Conservation (phyloP, 1,139 yeast species). For the Hansenula sp. region DNA sequence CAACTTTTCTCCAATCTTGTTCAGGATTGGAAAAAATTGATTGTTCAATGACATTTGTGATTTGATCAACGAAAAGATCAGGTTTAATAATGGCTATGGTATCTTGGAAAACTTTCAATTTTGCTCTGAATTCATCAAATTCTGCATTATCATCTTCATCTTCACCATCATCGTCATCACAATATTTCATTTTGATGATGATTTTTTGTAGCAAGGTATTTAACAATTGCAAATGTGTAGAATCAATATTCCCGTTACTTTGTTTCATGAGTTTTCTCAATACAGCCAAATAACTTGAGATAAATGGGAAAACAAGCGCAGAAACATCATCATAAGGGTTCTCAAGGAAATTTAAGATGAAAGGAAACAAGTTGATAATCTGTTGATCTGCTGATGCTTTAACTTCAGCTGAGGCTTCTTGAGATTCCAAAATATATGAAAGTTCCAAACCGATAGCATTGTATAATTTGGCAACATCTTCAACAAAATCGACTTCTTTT, state of each 20-base stretch:
- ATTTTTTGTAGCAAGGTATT: slow-evolving; percentile 63
- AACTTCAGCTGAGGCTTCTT: slow-evolving; percentile 24
- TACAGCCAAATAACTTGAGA: slow-evolving; percentile 67
- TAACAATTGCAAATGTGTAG: slow-evolving; percentile 45
- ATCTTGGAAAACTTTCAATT: slow-evolving; percentile 78
- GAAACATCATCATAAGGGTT: slow-evolving; percentile 90
- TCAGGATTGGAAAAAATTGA: slow-evolving; percentile 38
- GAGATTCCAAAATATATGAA: slow-evolving; percentile 57
- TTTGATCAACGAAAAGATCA: slow-evolving; percentile 63
- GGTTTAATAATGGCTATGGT: slow-evolving; percentile 75
- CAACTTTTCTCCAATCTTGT: slow-evolving; percentile 73
- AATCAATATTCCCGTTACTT: slow-evolving; percentile 30
- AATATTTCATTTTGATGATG: slow-evolving; percentile 75
- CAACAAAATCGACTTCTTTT: slow-evolving; percentile 64
- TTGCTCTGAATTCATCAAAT: slow-evolving; percentile 67
- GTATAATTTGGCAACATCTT: slow-evolving; percentile 68
- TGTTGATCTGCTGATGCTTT: slow-evolving; percentile 40
- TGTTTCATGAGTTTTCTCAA: slow-evolving; percentile 50
- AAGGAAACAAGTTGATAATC: slow-evolving; percentile 67
- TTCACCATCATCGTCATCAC: slow-evolving; percentile 70
- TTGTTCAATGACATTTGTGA: slow-evolving; percentile 62
- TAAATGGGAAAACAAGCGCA: slow-evolving; percentile 73
- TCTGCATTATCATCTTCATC: slow-evolving; percentile 66
- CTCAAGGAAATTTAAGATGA: slow-evolving; percentile 61
- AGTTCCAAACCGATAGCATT: slow-evolving; percentile 77